phyloP scores from a whole-genome alignment of 345 rosid species.

The Brassica nigra region DNA sequence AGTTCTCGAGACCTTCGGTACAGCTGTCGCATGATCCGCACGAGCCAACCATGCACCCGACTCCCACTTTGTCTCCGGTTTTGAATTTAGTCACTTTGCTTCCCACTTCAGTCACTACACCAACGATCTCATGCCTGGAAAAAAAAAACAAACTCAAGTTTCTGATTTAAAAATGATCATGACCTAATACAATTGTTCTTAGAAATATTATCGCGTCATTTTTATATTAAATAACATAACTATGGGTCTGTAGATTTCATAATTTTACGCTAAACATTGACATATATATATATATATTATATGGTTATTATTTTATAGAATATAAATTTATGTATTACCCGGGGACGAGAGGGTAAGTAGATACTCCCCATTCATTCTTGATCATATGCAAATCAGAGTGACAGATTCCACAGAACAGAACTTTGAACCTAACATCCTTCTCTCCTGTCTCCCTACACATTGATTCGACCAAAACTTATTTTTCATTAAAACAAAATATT shows the following conservation, averaged over 20 bases:
- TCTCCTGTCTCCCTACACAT: conserved; percentile 61
- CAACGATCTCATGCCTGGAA: conserved; percentile 62
- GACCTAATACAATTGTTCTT: background rate
- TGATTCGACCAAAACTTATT: background rate
- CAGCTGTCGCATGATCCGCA: conserved; percentile 58
- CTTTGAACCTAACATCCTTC: conserved; percentile 62
- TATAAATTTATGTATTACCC: conserved; percentile 44
- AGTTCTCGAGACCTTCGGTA: conserved; percentile 50
- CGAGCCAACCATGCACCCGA: conserved; percentile 57
- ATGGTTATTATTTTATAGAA: background rate
- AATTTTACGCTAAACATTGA: too few species aligned
- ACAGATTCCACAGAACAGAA: conserved; percentile 78
- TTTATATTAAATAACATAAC: background rate
- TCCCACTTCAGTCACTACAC: conserved; percentile 59
- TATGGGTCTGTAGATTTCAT: background rate
- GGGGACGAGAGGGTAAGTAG: conserved; percentile 62
- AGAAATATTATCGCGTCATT: too few species aligned
- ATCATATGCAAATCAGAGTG: conserved; percentile 55
- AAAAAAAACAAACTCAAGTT: background rate
- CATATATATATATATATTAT: too few species aligned
- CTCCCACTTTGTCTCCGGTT: conserved; percentile 63
- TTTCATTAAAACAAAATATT: background rate
- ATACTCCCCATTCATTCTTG: conserved; percentile 56
- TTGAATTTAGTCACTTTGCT: conserved; percentile 50
- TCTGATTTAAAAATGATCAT: background rate